Percentiles rank a stretch among this genome's conserved stretches.
Evolutionary conservation across 1,284 basidiomycete genomes (phyloP).

Genomic region (Cryptococcus sp.): DNA sequence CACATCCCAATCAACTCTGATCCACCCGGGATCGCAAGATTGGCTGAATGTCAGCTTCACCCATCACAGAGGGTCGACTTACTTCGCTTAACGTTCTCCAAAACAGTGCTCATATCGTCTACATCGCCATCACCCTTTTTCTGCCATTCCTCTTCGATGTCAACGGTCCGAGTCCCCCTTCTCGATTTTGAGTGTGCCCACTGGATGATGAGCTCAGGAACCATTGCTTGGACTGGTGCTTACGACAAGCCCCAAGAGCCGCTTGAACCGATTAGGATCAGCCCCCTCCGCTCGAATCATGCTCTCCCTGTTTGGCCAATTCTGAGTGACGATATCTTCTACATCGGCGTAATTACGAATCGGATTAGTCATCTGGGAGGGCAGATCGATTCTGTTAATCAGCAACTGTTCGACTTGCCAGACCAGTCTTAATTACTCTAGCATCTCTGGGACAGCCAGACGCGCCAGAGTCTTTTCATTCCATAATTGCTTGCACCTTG

Average conservation of each 20-base stretch:
- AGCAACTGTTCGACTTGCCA: constrained; percentile 3
- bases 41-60: constrained; percentile 21
- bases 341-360: constrained; percentile 39
- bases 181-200: constrained; percentile 44
- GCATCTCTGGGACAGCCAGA: constrained; percentile 47
- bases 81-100: constrained; percentile 43
- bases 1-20: constrained; percentile 47
- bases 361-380: constrained; percentile 32
- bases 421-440: constrained; percentile 30
- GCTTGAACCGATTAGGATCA: constrained; percentile 39
- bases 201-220: constrained; percentile 4
- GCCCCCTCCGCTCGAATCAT: constrained; percentile 40
- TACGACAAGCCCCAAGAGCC: constrained; percentile 38
- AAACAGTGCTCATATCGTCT: constrained; percentile 38
- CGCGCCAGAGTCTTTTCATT: constrained; percentile 44
- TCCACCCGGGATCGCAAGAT: constrained; percentile 43
- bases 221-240: background rate
- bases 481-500: constrained; percentile 44
- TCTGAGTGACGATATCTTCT: constrained; percentile 38
- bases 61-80: constrained; percentile 8
- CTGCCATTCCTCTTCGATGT: constrained; percentile 41
- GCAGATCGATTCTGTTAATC: constrained; percentile 35
- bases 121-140: constrained; percentile 30
- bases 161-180: constrained; percentile 36
- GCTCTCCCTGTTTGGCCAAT: constrained; percentile 44